Base-by-base conservation (phyloP, 2,329 filamentous ascomycete genomes). In the Cladosporium sp. region DNA sequence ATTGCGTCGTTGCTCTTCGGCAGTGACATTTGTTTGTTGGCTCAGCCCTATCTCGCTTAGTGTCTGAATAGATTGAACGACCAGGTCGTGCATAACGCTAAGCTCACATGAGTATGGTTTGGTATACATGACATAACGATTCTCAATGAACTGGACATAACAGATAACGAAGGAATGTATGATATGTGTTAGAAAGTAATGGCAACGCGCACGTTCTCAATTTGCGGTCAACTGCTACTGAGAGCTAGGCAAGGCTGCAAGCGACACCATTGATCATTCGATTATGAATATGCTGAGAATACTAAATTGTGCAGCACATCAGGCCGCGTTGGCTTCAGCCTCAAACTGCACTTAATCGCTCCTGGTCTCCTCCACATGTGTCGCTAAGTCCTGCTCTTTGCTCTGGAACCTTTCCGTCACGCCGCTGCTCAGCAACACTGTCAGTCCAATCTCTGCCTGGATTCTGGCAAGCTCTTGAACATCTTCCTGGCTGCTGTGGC, bases 31-130 rank as follows among this genome's bases (percentile, higher is more conserved):
- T 34, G 32, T 55, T 55, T 24, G 52, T 55, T 55, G 52, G 52
- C 8, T 34, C 30, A 55, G 52, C 52, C 52, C 52, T 34, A 21
- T 55, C 15, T 55, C 52, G 52, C 52, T 55, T 55, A 55, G 52
- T 21, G 52, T 21, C 18, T 30, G 28, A 55, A 32, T 34, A 34
- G 30, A 55, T 55, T 55, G 32, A 55, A 34, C 18, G 32, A 21
- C 28, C 28, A 30, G 26, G 30, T 55, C 52, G 52, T 55, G 52
- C n/a, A 55, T 12, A 55, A 32, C 52, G 52, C 52, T 55, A 55
- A 30, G 28, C 52, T 55, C 32, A 34, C 18, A 34, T 12, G 10
- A 32, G 52, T 34, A 55, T 55, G 32, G 52, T 12, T 55, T 21
- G 18, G 18, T 32, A 36, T 8, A 36, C 10, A 18, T 34, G 41